A percentile compares a stretch with the other conserved stretches of the same genome.
Conservation (phyloP, 2,329 filamentous ascomycete species). For the Aspergillus intermedius region DNA sequence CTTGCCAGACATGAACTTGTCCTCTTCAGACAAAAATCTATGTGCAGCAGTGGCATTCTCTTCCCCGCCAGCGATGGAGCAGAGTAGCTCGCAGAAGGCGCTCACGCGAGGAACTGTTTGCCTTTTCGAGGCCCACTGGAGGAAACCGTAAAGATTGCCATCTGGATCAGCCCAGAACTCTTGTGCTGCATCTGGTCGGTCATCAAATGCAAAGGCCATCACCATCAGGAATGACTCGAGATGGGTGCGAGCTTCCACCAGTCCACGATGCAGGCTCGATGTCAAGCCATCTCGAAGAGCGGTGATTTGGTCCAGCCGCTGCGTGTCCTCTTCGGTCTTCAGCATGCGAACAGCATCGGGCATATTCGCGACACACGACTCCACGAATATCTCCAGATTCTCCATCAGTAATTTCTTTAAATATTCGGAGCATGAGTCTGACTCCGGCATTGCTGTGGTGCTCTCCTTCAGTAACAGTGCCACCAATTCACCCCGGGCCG, state of each 20-base stretch:
- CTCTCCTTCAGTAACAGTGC: slow-evolving; percentile 78
- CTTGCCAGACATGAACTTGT: slow-evolving; percentile 65
- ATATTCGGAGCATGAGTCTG: slow-evolving; percentile 60
- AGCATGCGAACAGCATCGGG: slow-evolving; percentile 83
- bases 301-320: slow-evolving; percentile 46
- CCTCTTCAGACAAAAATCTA: slow-evolving; percentile 82
- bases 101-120: slow-evolving; percentile 94
- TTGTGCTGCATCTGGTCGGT: slow-evolving; percentile 73
- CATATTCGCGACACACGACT: slow-evolving; percentile 91
- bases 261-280: slow-evolving; percentile 33
- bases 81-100: slow-evolving; percentile 93
- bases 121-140: slow-evolving; percentile 93
- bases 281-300: slow-evolving; percentile 39
- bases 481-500: slow-evolving; percentile 74
- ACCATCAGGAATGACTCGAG: slow-evolving; percentile 88
- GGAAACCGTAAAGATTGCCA: slow-evolving; percentile 86
- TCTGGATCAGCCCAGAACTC: slow-evolving; percentile 91
- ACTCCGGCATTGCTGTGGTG: slow-evolving; percentile 60
- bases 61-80: slow-evolving; percentile 75
- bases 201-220: slow-evolving; percentile 85
- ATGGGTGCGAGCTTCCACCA: slow-evolving; percentile 47
- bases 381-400: slow-evolving; percentile 78
- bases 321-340: slow-evolving; percentile 83
- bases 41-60: slow-evolving; percentile 80
- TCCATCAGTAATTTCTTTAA: slow-evolving; percentile 70